Evolutionary conservation across 2,329 filamentous ascomycete species (phyloP), one percentile per base, ranked within the genome.

Genomic region (Akanthomyces lecanii): DNA sequence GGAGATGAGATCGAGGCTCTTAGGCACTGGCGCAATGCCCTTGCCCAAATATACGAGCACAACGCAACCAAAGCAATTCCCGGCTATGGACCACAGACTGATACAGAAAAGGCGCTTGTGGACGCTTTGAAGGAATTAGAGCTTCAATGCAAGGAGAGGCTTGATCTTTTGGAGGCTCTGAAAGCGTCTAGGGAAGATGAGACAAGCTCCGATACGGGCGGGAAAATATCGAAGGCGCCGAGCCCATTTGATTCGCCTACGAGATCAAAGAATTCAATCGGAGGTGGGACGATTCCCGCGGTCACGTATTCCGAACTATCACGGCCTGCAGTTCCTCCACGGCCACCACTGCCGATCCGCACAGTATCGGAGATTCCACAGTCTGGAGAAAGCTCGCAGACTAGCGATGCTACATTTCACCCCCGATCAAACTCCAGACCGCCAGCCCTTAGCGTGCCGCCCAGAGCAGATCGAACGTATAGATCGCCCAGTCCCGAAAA

Each of bases 1-100:
- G 92, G 91, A 68, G 94, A 97, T 74, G 93, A 98, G 78, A 80
- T 84, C 63, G 94, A 98, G 81, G 94, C 95, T 16, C 84, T 96
- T 75, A 85, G 91, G 71, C 93, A 91, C 72, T 99, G 95, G 95
- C 90, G 86, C 73, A 86, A 86, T 64, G 94, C 93, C 4, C 88
- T 98, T 62, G 89, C 94, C 67, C 89, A 93, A 66, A 96, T 99
- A 70, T 89, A 90, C 73, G 90, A 93, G 71, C 89, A 95, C 76
- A 90, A 92, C 74, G 87, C 90, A 64, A 90, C 89, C 73, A 88
- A 87, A 71, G 82, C 90, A 48, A 85, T 89, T 52, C 81, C 86
- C 53, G 86, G 83, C 66, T 90, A 90, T 72, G 79, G 82, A 14
- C 87, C 91, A 23, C 86, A 87, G 70, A 89, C 87, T 57, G 91